Percentiles rank a stretch among this genome's conserved stretches.
Conservation (phyloP, 352 stramenopile species). For the Elongisporangium prolatum region DNA sequence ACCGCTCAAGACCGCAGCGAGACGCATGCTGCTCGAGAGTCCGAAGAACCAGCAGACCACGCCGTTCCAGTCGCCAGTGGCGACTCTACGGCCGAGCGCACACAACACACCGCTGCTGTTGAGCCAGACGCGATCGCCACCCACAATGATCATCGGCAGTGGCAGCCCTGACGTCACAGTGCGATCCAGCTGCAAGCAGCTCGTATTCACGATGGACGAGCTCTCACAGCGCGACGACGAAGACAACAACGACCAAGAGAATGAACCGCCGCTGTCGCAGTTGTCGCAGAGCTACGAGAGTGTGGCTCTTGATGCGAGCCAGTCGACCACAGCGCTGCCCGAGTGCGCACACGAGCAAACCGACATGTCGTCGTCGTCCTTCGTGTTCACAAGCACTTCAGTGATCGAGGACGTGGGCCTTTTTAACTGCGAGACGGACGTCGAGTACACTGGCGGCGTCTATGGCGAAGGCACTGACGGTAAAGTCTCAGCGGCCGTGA, state of each 20-base stretch:
- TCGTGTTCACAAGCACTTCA: constrained; percentile 68
- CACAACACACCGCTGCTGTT: not conserved
- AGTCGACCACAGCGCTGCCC: not conserved
- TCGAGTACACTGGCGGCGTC: constrained; percentile 76
- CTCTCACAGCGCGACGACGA: not conserved
- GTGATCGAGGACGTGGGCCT: constrained; percentile 80
- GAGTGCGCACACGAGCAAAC: constrained; percentile 13
- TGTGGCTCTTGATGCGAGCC: constrained; percentile 4
- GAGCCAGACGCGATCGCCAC: not conserved
- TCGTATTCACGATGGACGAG: not conserved
- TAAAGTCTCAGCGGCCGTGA: constrained; percentile 70
- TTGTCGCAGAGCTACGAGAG: constrained; percentile 12
- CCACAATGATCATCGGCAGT: not conserved
- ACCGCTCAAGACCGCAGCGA: not conserved
- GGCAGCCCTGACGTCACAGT: not conserved
- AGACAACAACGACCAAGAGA: not conserved
- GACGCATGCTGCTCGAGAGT: not conserved
- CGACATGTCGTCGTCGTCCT: constrained; percentile 8
- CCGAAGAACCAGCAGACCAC: not conserved
- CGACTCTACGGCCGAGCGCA: not conserved
- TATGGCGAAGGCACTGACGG: constrained; percentile 85
- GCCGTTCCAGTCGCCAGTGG: not conserved
- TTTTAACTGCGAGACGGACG: constrained; percentile 79
- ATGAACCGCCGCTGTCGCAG: constrained; percentile 16
- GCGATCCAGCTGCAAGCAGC: not conserved